Percentiles rank a stretch among this genome's conserved stretches.
Conservation (phyloP, 2,329 filamentous ascomycete species). For the Helicocarpus griseus region DNA sequence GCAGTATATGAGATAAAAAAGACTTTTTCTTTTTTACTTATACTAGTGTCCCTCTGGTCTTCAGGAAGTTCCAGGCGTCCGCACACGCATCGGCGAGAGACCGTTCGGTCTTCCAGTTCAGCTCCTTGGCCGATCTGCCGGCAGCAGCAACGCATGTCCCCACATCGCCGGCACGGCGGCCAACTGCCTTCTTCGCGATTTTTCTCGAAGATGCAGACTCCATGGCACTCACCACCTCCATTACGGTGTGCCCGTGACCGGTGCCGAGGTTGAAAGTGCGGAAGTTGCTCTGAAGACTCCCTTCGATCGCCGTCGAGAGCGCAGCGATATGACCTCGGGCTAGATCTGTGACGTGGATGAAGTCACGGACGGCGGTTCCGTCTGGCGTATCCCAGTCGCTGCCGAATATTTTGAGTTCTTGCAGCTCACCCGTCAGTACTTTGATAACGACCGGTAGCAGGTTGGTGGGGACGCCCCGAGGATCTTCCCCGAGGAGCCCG, state of each 20-base stretch:
- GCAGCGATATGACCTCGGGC: slow-evolving; percentile 55
- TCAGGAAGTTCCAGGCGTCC: slow-evolving; percentile 29
- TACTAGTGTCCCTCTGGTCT: slow-evolving; percentile 16
- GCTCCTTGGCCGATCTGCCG: slow-evolving; percentile 42
- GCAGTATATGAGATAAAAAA: background rate
- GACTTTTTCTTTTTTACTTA: background rate
- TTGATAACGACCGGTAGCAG: slow-evolving; percentile 55
- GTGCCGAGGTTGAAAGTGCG: slow-evolving; percentile 34
- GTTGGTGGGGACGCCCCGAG: slow-evolving; percentile 52
- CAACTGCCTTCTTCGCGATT: slow-evolving; percentile 24
- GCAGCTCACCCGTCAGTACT: slow-evolving; percentile 47
- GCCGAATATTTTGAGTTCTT: slow-evolving; percentile 52
- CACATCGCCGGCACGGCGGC: slow-evolving; percentile 29
- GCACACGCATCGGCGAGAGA: slow-evolving; percentile 28
- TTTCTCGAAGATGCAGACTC: slow-evolving; percentile 26
- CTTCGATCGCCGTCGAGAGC: slow-evolving; percentile 30
- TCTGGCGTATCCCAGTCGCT: slow-evolving; percentile 56
- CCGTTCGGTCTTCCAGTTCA: slow-evolving; percentile 36
- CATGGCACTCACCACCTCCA: slow-evolving; percentile 30
- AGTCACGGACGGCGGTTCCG: slow-evolving; percentile 57
- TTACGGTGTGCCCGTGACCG: slow-evolving; percentile 28
- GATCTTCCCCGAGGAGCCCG: slow-evolving; percentile 55
- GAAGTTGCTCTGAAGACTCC: slow-evolving; percentile 30
- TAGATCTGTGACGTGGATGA: slow-evolving; percentile 58
- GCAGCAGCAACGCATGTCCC: slow-evolving; percentile 31